A percentile compares a stretch with the other conserved stretches of the same genome.
phyloP scores from a whole-genome alignment of 345 rosid species.

The Adansonia digitata region DNA sequence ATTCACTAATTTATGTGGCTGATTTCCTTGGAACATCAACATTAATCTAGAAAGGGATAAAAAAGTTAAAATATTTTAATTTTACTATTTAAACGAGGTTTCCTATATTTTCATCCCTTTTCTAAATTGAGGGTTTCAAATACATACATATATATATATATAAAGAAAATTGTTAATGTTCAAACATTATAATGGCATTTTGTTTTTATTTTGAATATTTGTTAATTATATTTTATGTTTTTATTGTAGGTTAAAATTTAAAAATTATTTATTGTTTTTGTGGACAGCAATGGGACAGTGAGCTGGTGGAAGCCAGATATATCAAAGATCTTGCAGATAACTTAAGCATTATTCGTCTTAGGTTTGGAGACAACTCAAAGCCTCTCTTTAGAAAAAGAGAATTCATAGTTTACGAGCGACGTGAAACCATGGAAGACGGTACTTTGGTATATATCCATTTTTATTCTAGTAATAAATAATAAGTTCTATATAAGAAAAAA shows the following conservation, averaged over 20 bases:
- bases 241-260: neutral
- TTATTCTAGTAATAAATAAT: neutral
- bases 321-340: constrained; percentile 68
- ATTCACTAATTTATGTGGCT: neutral
- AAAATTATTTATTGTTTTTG: neutral
- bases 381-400: constrained; percentile 73
- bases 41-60: neutral
- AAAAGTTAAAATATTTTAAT: neutral
- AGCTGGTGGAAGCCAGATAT: constrained; percentile 63
- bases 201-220: too few relatives aligned
- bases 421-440: constrained; percentile 86
- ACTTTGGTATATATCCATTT: constrained; percentile 36
- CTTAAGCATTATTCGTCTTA: constrained; percentile 57
- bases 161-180: too few relatives aligned
- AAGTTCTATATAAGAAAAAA: too few relatives aligned
- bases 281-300: constrained; percentile 81
- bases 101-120: too few relatives aligned
- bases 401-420: constrained; percentile 72
- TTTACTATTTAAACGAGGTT: neutral
- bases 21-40: neutral
- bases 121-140: too few relatives aligned
- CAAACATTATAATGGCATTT: too few relatives aligned
- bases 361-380: constrained; percentile 67
- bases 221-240: neutral
- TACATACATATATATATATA: too few relatives aligned